Evolutionary conservation across 306 rosid genomes (phyloP).

Genomic region (Argentina anserina): DNA sequence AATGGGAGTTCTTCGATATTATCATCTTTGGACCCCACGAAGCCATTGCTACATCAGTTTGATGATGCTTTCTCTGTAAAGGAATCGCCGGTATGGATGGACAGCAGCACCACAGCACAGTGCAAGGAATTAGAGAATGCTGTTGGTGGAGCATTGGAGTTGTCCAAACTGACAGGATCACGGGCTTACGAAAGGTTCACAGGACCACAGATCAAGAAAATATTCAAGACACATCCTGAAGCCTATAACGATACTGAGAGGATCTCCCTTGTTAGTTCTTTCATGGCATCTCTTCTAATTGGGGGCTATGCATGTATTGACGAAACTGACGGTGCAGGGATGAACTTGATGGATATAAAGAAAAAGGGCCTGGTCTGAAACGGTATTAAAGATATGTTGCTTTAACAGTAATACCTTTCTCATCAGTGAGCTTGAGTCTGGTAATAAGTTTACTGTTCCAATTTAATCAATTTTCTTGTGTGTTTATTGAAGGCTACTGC

Average conservation of each 20-base stretch:
- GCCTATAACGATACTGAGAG: slow-evolving; percentile 72
- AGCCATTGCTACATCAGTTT: slow-evolving; percentile 58
- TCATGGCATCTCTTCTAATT: slow-evolving; percentile 74
- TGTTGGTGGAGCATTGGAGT: slow-evolving; percentile 81
- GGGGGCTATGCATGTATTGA: slow-evolving; percentile 83
- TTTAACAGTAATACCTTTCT: background rate
- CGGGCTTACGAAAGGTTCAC: slow-evolving; percentile 81
- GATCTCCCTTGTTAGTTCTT: slow-evolving; percentile 95
- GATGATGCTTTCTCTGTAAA: slow-evolving; percentile 52
- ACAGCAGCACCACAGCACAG: slow-evolving; percentile 77
- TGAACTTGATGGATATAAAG: slow-evolving; percentile 91
- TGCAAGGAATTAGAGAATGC: slow-evolving; percentile 80
- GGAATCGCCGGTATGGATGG: slow-evolving; percentile 96
- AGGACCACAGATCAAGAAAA: slow-evolving; percentile 87
- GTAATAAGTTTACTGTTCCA: slow-evolving; percentile 5
- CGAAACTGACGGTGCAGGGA: slow-evolving; percentile 87
- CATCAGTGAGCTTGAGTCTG: background rate
- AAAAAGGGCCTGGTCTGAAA: slow-evolving; percentile 64
- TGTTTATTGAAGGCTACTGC: slow-evolving; percentile 67
- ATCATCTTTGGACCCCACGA: slow-evolving; percentile 61
- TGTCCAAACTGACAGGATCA: slow-evolving; percentile 78
- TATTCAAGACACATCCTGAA: slow-evolving; percentile 55
- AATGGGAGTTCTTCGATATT: slow-evolving; percentile 55
- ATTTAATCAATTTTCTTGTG: slow-evolving; percentile 6
- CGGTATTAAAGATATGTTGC: slow-evolving; percentile 61